Conservation (phyloP, 75 land plant species). For the Ceratopteris richardii region DNA sequence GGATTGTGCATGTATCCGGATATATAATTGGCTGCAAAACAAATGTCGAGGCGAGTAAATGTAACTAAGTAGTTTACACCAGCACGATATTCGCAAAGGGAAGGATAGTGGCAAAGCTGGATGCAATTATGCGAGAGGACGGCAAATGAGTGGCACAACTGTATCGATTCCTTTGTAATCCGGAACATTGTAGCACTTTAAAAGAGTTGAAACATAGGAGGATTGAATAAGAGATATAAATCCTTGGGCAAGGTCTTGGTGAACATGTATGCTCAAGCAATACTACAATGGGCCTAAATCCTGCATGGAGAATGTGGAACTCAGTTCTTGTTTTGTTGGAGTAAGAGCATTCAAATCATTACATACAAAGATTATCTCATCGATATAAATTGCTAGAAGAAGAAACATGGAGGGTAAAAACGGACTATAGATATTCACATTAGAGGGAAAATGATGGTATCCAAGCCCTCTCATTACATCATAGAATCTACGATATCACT, state of each 20-base stretch:
- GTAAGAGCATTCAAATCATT: slow-evolving; percentile 13
- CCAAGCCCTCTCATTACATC: slow-evolving; percentile 10
- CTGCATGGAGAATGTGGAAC: neutral
- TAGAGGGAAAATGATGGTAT: slow-evolving; percentile 6
- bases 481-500: slow-evolving; percentile 14
- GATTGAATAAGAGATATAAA: neutral
- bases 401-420: slow-evolving; percentile 7
- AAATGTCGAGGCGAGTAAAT: no score
- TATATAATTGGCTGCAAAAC: no score
- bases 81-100: neutral
- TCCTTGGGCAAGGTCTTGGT: no score
- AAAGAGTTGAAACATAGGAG: neutral
- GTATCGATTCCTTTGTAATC: neutral
- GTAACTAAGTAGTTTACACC: neutral
- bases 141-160: neutral
- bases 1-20: slow-evolving; percentile 24
- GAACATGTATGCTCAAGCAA: neutral
- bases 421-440: slow-evolving; percentile 13
- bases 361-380: slow-evolving; percentile 15
- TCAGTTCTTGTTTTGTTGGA: slow-evolving; percentile 19
- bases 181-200: neutral
- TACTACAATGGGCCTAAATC: no score
- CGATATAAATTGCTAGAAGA: slow-evolving; percentile 9
- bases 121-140: neutral
- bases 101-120: neutral